phyloP scores from a whole-genome alignment of 2,329 filamentous ascomycete genomes.

The Exophiala lecanii-corni region DNA sequence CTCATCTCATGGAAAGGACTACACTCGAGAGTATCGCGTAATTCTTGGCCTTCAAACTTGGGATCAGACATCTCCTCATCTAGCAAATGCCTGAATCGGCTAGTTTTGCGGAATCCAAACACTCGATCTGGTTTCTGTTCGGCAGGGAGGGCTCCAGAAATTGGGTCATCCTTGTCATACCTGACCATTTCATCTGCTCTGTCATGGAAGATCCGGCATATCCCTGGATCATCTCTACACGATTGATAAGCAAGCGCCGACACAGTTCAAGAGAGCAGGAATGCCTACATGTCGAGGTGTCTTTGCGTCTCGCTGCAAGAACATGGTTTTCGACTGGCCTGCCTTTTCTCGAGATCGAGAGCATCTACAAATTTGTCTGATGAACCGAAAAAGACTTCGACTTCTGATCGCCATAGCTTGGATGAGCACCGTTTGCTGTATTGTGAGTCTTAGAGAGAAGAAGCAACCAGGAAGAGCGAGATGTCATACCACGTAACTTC shows the following conservation, averaged over 20 bases:
- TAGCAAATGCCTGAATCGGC: slow-evolving; percentile 1
- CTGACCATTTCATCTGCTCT: neutral
- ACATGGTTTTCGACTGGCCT: neutral
- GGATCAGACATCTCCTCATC: neutral
- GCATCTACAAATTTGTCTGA: neutral
- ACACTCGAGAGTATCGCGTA: neutral
- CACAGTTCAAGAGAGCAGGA: neutral
- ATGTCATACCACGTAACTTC: slow-evolving; percentile 1
- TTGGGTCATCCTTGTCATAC: neutral
- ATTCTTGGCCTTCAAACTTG: too few relatives aligned
- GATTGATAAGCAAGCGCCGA: neutral
- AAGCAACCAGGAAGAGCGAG: too few relatives aligned
- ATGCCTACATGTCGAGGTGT: neutral
- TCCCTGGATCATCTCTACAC: neutral
- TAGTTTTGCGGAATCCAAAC: slow-evolving; percentile 1
- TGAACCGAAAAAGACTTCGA: neutral
- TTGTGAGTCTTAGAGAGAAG: neutral
- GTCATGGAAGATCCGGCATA: neutral
- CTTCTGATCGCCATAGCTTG: slow-evolving; percentile 2
- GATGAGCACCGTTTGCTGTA: slow-evolving; percentile 1
- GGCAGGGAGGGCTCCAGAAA: neutral
- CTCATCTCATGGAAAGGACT: slow-evolving; percentile 1
- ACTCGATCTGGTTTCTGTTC: slow-evolving; percentile 1
- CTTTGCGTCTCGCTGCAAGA: neutral
- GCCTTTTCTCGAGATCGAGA: neutral